Evolutionary conservation across 2,329 filamentous ascomycete genomes (phyloP), one percentile per base, ranked within the genome.

Genomic region (Zymoseptoria crescenta): DNA sequence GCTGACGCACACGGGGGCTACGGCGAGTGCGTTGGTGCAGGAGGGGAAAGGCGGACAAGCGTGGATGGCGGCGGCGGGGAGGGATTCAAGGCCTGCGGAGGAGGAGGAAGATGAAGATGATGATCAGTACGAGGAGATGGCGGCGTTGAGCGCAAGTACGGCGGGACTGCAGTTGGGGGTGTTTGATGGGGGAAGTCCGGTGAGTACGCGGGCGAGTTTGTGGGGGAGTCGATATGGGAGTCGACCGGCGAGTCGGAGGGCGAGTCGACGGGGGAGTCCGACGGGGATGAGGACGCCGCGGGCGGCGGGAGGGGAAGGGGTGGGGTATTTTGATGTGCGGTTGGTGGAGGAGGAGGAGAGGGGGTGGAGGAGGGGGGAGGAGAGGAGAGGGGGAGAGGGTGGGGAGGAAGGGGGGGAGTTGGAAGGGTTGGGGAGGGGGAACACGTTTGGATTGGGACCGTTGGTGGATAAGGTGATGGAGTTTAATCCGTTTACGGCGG

Each of bases 1-100:
- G 83, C 74, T 86, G 56, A 78, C 83, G 51, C 80, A 83, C 56
- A 80, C 83, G 0, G 82, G 82, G 2, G 75, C 83, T 7, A 78
- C 79, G 0, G 79, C 85, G 4, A 80, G 82, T 1, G 79, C 80
- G 4, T 78, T 82, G 20, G 79, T 82, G 4, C 75, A 82, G 45
- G 83, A 86, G 64, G 79, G 79, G 59, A 85, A 86, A 64, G n/a
- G n/a, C n/a, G 83, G 83, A n/a, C 83, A 85, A 67, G 80, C 79
- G 57, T 86, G 83, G 83, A 75, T 85, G 2, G 74, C 76, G 27
- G 79, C 82, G 62, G 83, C 79, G 61, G 80, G 79, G 0, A 56
- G 59, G 50, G 56, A 58, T 5, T 64, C 65, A 16, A 55, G 63
- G 7, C 58, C 62, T 1, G 56, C 62, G 3, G 60, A 72, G 27